These are phyloP conservation scores for Neolentinus lepideus DNA, from an alignment of 1,284 basidiomycete genomes.

Conservation along the genomic window DNA sequence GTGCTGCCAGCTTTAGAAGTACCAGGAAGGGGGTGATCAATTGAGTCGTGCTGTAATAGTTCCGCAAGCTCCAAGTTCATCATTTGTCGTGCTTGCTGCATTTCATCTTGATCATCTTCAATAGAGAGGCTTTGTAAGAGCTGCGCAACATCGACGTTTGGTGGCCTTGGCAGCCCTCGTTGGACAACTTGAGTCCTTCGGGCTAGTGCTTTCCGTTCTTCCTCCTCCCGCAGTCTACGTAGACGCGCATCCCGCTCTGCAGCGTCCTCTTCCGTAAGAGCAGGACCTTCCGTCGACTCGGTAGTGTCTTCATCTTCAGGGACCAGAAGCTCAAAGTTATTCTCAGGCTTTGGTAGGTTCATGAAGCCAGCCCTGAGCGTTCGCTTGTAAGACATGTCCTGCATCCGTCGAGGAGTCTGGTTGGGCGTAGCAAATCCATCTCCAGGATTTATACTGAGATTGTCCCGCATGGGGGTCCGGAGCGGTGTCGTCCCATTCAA, in stretches of 20 bases:
- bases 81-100: conserved; percentile 50
- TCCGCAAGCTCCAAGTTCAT: conserved; percentile 77
- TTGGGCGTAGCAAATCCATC: conserved; percentile 47
- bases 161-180: conserved; percentile 79
- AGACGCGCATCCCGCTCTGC: conserved; percentile 86
- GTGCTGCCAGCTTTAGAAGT: conserved; percentile 76
- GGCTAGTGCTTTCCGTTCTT: conserved; percentile 72
- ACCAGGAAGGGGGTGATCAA: conserved; percentile 86
- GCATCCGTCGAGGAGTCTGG: conserved; percentile 69
- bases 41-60: conserved; percentile 84
- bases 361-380: conserved; percentile 79
- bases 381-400: conserved; percentile 56
- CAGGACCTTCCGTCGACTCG: conserved; percentile 31
- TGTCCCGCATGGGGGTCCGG: conserved; percentile 90
- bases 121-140: conserved; percentile 57
- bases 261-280: conserved; percentile 75
- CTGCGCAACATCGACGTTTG: conserved; percentile 67
- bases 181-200: conserved; percentile 82
- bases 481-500: conserved; percentile 66
- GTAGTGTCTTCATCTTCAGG: conserved; percentile 74
- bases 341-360: conserved; percentile 88
- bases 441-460: conserved; percentile 79
- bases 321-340: conserved; percentile 94
- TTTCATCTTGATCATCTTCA: conserved; percentile 36
- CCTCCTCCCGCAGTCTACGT: conserved; percentile 65